A percentile compares a stretch with the other conserved stretches of the same genome.
phyloP scores from a whole-genome alignment of 306 rosid species.

The Ammopiptanthus mongolicus region DNA sequence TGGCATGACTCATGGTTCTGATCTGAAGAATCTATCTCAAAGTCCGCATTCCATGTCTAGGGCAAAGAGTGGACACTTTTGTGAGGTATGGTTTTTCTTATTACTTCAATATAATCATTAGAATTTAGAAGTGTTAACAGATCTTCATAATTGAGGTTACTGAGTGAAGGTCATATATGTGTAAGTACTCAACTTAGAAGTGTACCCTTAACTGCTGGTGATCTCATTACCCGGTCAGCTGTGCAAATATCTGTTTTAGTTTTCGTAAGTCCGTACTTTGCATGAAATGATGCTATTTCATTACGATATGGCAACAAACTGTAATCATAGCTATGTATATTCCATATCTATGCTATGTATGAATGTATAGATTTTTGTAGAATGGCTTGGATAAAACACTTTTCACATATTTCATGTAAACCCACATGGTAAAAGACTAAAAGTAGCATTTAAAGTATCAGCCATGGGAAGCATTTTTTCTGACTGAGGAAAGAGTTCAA shows the following conservation, averaged over 20 bases:
- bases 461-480: not conserved
- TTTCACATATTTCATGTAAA: not conserved
- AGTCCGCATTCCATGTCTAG: conserved; percentile 53
- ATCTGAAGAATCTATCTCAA: conserved; percentile 53
- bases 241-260: not conserved
- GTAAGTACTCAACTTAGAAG: not conserved
- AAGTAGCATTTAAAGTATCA: conserved; percentile 16
- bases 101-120: conserved; percentile 3
- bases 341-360: not conserved
- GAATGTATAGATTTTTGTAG: not conserved
- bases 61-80: conserved; percentile 48
- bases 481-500: not conserved
- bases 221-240: not conserved
- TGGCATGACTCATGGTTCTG: conserved; percentile 37
- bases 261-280: not conserved
- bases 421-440: not conserved
- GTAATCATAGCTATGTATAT: not conserved
- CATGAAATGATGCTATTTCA: not conserved
- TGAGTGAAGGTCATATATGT: not conserved
- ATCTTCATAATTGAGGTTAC: not conserved
- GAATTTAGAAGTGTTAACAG: not conserved
- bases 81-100: conserved; percentile 54
- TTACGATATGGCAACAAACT: not conserved
- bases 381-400: conserved; percentile 1
- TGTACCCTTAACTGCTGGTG: not conserved